These are phyloP conservation scores for Lactarius vividus DNA, from an alignment of 768 basidiomycete species.

Conservation along the genomic window DNA sequence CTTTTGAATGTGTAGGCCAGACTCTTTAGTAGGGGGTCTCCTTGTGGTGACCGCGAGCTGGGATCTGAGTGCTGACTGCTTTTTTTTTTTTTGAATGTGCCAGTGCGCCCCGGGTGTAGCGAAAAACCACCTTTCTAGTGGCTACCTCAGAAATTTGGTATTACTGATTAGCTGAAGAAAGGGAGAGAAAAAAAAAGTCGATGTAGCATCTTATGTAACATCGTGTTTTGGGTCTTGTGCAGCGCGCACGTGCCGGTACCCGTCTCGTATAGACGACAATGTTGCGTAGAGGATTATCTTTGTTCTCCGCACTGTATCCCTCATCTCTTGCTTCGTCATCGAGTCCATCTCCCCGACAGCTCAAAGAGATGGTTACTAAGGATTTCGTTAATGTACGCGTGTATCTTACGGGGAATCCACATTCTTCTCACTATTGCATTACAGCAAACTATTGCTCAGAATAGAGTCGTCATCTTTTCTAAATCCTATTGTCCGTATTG, in stretches of 20 bases:
- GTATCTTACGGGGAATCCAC: neutral
- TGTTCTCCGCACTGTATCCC: slow-evolving; percentile 27
- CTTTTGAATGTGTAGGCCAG: too few relatives aligned
- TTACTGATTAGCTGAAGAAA: too few relatives aligned
- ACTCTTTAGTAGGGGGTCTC: too few relatives aligned
- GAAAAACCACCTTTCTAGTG: too few relatives aligned
- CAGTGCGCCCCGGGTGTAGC: too few relatives aligned
- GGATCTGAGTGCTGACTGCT: too few relatives aligned
- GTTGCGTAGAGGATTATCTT: slow-evolving; percentile 22
- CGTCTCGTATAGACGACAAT: slow-evolving; percentile 5
- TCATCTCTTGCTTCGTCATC: slow-evolving; percentile 35
- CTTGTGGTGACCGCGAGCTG: too few relatives aligned
- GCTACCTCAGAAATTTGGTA: too few relatives aligned
- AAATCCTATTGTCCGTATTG: slow-evolving; percentile 45
- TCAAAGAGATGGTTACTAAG: slow-evolving; percentile 35
- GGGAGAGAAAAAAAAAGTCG: too few relatives aligned
- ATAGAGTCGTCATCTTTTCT: slow-evolving; percentile 42
- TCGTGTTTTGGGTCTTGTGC: too few relatives aligned
- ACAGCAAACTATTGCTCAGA: slow-evolving; percentile 37
- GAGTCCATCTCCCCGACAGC: slow-evolving; percentile 36
- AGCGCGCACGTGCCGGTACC: neutral
- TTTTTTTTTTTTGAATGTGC: too few relatives aligned
- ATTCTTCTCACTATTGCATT: neutral
- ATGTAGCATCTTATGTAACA: too few relatives aligned
- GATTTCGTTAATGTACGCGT: slow-evolving; percentile 42